These are phyloP conservation scores for Lenwebbia sp. DNA, from an alignment of 345 rosid species.

Conservation along the genomic window DNA sequence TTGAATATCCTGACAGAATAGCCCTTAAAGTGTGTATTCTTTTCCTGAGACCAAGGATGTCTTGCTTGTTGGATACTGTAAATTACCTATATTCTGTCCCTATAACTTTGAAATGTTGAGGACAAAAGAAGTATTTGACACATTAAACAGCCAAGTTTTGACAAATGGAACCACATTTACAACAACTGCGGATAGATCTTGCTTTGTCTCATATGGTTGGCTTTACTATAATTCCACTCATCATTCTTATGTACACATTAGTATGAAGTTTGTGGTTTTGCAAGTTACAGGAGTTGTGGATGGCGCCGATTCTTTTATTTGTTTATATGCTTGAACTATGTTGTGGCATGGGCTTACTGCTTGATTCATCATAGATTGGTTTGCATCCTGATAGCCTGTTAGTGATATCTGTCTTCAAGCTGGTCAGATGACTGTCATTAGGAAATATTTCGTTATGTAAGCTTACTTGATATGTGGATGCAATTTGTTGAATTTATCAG, in stretches of 20 bases:
- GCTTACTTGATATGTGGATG: neutral
- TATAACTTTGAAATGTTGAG: neutral
- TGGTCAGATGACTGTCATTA: neutral
- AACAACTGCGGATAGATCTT: neutral
- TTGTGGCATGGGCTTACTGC: neutral
- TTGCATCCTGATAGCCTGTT: neutral
- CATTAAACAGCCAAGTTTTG: neutral
- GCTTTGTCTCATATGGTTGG: neutral
- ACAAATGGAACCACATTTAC: neutral
- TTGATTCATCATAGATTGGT: neutral
- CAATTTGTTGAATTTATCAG: conserved; percentile 15
- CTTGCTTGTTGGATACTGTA: neutral
- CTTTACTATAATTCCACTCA: neutral
- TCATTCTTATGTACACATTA: neutral
- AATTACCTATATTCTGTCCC: neutral
- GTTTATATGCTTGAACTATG: neutral
- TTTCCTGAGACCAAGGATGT: neutral
- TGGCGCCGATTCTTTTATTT: neutral
- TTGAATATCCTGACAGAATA: neutral
- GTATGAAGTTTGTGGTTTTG: neutral
- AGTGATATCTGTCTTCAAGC: neutral
- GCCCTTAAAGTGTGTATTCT: neutral
- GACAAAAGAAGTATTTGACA: neutral
- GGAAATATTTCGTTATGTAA: neutral
- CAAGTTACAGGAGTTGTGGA: neutral